Percentiles rank a stretch among this genome's conserved stretches.
Conservation (phyloP, 768 basidiomycete genomes). For the Neoboletus subvelutipes region DNA sequence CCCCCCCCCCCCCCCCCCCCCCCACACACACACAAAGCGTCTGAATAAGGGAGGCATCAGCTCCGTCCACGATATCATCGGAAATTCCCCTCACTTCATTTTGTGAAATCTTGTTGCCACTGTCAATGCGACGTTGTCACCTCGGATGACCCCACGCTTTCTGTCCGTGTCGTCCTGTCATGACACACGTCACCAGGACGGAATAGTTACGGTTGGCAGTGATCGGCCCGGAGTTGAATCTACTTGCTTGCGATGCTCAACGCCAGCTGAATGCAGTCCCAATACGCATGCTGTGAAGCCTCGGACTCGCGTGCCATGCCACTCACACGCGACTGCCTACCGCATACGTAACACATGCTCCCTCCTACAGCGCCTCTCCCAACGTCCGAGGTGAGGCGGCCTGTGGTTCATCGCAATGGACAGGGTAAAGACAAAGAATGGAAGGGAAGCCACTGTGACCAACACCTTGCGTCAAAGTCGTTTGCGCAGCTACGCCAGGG, state of each 20-base stretch:
- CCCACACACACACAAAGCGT: slow-evolving; percentile 5
- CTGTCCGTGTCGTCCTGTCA: slow-evolving; percentile 9
- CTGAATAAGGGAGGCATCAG: slow-evolving; percentile 4
- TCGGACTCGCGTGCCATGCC: slow-evolving; percentile 11
- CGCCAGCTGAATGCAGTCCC: neutral
- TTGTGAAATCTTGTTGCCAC: neutral
- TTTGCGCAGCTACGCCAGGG: slow-evolving; percentile 8
- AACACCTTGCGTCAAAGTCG: slow-evolving; percentile 24
- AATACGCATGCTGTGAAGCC: slow-evolving; percentile 6
- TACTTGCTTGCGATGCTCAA: slow-evolving; percentile 2
- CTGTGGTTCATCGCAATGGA: slow-evolving; percentile 7
- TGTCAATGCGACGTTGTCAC: neutral
- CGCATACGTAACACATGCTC: slow-evolving; percentile 5
- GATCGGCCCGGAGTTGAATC: neutral
- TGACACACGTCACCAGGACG: neutral
- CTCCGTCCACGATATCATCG: slow-evolving; percentile 7
- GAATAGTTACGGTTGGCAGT: neutral
- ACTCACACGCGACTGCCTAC: slow-evolving; percentile 7
- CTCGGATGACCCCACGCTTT: slow-evolving; percentile 3
- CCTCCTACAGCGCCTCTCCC: neutral
- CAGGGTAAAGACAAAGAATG: slow-evolving; percentile 6
- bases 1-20: no score
- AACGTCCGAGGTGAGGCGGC: slow-evolving; percentile 10
- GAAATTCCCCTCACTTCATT: neutral
- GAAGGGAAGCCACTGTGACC: slow-evolving; percentile 17